Base-by-base conservation (phyloP, 225 moss, liverwort and hornwort species). In the Sphagnum tenellum region DNA sequence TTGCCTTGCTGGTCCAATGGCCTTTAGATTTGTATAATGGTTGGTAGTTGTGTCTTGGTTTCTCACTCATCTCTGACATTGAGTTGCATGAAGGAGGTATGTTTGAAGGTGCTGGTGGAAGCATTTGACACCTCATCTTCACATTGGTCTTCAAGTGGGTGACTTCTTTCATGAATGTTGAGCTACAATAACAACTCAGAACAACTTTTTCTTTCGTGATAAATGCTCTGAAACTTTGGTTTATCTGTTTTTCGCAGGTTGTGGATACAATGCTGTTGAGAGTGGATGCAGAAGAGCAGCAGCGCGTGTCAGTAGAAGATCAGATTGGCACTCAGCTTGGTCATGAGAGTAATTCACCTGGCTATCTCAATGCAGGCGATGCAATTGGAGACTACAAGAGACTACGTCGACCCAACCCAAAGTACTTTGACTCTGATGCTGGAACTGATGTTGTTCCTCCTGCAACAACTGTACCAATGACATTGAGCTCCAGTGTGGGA, bases 361-460 rank as follows among this genome's bases (percentile, higher is more conserved):
- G 71, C 58, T 77, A 81, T 53, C 69, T 76, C 45, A 74, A 76
- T 63, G 72, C 71, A 50, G 80, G 77, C 61, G 85, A 89, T 66
- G 79, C 76, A 55, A 80, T 75, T 74, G 82, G 82, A 60, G 86
- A 85, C 46, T 72, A 71, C 45, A 96, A 96, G 82, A 79, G 95
- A 78, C 92, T 83, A 44, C 89, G 95, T 48, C 88, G 95, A 60
- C 95, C 95, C 5, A 96, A 96, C 61, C 95, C 89, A 2, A 96
- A 96, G 49, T 96, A 96, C 69, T 89, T 89, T n/a, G 88, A 92
- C 72, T 72, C 81, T 10, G 85, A 85, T 67, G 73, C 81, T 67
- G 85, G 81, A 51, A 78, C 70, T 45, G 80, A 80, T 66, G 59
- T 57, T 60, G 80, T 63, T 53, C 66, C 72, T 29, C 11, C 11